These are phyloP conservation scores for Chlorella sp. DNA, from an alignment of 139 green algal genomes.

Conservation along the genomic window DNA sequence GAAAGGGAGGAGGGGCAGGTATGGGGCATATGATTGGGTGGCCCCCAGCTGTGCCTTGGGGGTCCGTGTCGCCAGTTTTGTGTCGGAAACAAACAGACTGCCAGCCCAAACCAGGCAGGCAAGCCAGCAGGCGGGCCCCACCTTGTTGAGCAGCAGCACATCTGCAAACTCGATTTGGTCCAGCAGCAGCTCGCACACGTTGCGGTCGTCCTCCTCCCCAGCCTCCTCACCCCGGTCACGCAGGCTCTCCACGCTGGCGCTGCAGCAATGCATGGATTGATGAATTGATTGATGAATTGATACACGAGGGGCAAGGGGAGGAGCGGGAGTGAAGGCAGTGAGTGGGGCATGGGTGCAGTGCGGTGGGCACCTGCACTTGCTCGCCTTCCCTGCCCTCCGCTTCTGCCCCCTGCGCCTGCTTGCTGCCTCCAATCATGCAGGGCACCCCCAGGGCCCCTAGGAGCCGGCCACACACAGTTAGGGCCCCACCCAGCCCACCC, in stretches of 20 bases:
- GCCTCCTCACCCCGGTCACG: conserved; percentile 18
- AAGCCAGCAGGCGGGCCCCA: background rate
- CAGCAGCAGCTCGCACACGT: conserved; percentile 74
- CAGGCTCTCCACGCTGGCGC: conserved; percentile 55
- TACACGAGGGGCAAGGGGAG: background rate
- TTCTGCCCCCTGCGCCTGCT: no score
- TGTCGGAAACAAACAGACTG: no score
- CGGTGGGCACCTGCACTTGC: no score
- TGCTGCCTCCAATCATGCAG: no score
- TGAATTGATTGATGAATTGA: no score
- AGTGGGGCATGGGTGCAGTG: background rate
- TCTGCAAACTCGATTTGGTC: conserved; percentile 68
- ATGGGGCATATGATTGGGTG: background rate
- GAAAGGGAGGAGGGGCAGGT: background rate
- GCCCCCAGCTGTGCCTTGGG: no score
- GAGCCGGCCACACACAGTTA: no score
- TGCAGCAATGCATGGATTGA: conserved; percentile 4
- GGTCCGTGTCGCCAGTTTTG: no score
- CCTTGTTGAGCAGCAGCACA: conserved; percentile 86
- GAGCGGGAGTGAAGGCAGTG: background rate
- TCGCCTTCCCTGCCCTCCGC: no score
- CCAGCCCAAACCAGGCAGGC: no score
- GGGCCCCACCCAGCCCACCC: no score
- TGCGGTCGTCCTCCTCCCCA: conserved; percentile 57
- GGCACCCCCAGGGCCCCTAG: no score